Percentiles rank a stretch among this genome's conserved stretches.
Evolutionary conservation across 768 basidiomycete species (phyloP).

Genomic region (Lactarius vividus): DNA sequence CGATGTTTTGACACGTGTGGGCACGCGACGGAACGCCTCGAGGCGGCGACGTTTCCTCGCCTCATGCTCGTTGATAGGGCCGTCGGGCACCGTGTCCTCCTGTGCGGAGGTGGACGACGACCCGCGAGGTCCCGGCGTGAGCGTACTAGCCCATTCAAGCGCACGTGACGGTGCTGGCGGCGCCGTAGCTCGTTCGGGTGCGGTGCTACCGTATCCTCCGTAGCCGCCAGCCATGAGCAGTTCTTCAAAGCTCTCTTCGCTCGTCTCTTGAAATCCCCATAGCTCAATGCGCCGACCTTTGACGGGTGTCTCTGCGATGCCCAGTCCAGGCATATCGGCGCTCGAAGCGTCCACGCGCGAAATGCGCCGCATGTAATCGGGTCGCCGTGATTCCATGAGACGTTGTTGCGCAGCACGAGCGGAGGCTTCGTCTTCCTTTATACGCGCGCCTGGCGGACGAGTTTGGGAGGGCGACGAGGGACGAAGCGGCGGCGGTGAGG

Average conservation of each 20-base stretch:
- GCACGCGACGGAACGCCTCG: conserved; percentile 56
- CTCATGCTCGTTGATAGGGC: conserved; percentile 49
- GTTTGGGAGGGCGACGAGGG: conserved; percentile 32
- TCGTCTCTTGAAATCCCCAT: conserved; percentile 40
- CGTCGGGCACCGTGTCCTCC: conserved; percentile 31
- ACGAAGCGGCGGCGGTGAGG: conserved; percentile 12
- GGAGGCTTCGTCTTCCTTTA: conserved; percentile 52
- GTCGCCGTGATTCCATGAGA: conserved; percentile 61
- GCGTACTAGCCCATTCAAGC: conserved; percentile 49
- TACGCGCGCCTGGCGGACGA: conserved; percentile 45
- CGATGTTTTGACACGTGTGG: conserved; percentile 33
- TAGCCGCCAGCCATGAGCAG: conserved; percentile 82
- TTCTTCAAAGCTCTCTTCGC: conserved; percentile 81
- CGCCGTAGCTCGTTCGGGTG: conserved; percentile 28
- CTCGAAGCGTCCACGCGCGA: conserved; percentile 37
- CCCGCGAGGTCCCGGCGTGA: conserved; percentile 46
- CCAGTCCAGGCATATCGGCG: conserved; percentile 40
- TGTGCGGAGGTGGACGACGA: conserved; percentile 25
- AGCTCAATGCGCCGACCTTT: conserved; percentile 72
- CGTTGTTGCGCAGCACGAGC: conserved; percentile 48
- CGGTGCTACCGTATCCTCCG: conserved; percentile 54
- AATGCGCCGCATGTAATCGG: conserved; percentile 65
- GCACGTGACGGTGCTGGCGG: conserved; percentile 44
- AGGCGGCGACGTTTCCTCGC: conserved; percentile 64
- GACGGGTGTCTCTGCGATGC: conserved; percentile 65